phyloP scores from a whole-genome alignment of 768 basidiomycete genomes.

The Crucibulum laeve region DNA sequence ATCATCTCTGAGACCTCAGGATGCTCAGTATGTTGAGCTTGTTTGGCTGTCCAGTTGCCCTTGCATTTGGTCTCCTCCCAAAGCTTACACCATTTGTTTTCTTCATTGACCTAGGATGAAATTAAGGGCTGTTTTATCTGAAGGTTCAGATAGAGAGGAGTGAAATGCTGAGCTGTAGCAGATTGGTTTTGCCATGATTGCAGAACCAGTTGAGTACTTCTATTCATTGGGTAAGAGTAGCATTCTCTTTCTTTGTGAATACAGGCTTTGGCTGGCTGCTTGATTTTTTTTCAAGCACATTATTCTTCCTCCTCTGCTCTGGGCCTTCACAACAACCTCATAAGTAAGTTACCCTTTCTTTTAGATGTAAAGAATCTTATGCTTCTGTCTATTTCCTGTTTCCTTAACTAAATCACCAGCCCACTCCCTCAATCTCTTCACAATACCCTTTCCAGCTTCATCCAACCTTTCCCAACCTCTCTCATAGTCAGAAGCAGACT shows the following conservation, averaged over 20 bases:
- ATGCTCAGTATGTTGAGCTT: constrained; percentile 20
- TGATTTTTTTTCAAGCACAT: too few species aligned
- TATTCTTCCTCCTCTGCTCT: constrained; percentile 8
- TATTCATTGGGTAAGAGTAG: constrained; percentile 26
- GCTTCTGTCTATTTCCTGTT: constrained; percentile 12
- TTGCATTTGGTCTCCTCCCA: constrained; percentile 9
- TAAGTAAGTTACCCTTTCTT: not conserved
- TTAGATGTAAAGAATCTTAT: constrained; percentile 7
- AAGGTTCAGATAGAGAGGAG: constrained; percentile 25
- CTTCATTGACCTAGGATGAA: constrained; percentile 26
- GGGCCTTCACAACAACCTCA: constrained; percentile 7
- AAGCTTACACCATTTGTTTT: constrained; percentile 15
- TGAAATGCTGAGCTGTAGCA: constrained; percentile 24
- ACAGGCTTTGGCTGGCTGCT: too few species aligned
- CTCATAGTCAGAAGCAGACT: constrained; percentile 17
- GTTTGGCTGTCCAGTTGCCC: constrained; percentile 14
- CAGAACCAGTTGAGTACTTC: constrained; percentile 32
- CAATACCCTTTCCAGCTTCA: not conserved
- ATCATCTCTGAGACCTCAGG: constrained; percentile 29
- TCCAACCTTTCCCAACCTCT: not conserved
- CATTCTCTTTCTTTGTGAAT: constrained; percentile 21
- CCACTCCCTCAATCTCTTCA: constrained; percentile 4
- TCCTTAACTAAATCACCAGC: constrained; percentile 7
- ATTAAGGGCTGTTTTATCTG: constrained; percentile 26
- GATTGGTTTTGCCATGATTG: constrained; percentile 25